Evolutionary conservation across 331 rosid genomes (phyloP), one percentile per base, ranked within the genome.

Genomic region (Erythrophleum ivorense): DNA sequence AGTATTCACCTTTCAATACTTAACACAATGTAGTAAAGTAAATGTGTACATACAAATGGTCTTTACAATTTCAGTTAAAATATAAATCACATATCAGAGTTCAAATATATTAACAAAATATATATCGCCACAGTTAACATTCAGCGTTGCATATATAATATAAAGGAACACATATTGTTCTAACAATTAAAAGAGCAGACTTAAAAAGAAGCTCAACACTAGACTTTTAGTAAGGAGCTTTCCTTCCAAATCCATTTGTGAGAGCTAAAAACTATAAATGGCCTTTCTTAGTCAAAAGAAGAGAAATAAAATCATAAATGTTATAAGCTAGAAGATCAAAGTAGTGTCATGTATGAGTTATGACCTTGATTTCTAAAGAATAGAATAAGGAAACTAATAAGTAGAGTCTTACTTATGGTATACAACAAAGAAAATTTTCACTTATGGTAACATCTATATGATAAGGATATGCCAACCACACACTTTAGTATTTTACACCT

Each of bases 161-260:
- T 43, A 73, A 77, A 19, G 29, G 58, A 18, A 13, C n/a, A 36
- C 55, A 73, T 68, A 48, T 31, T 24, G 34, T 53, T 48, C 63
- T 18, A 80, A 68, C 76, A 12, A 54, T 38, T 19, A 67, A 72
- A 59, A 82, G 31, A 72, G 11, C 38, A 81, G 77, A 72, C 46
- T 76, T 31, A 50, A 64, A 15, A 15, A 73, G 29, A 80, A 76
- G 64, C 84, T 77, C 73, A 82, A 85, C 79, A 55, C 24, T 73
- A 70, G 81, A 91, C 98, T 93, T 91, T 87, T 89, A 58, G 92
- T 83, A 55, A 78, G 83, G 73, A 88, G 77, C 76, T 89, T 92
- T 57, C 91, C 97, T 66, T 94, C 94, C 49, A 85, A 69, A 80
- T 92, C 91, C 98, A 92, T 91, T 68, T 54, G 62, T 16, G 84